A percentile compares a stretch with the other conserved stretches of the same genome.
Conservation (phyloP, 2,329 filamentous ascomycete species). For the Ceratocystis alfenasii region DNA sequence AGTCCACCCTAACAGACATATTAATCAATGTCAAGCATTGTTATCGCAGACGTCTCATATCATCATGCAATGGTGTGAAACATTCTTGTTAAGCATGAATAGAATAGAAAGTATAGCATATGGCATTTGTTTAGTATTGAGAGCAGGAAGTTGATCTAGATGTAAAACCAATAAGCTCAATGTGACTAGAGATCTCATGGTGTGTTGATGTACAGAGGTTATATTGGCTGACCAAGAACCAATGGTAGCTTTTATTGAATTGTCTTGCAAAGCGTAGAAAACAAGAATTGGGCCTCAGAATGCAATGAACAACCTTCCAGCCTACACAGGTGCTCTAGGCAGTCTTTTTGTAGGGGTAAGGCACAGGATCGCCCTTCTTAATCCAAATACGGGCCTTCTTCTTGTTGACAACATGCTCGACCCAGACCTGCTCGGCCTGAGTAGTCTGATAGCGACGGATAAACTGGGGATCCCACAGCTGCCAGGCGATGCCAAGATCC, state of each 20-base stretch:
- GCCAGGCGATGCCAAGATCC: slow-evolving; percentile 84
- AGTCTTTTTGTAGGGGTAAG: slow-evolving; percentile 44
- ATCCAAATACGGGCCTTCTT: slow-evolving; percentile 81
- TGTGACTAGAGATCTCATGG: background rate
- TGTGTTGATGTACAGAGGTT: slow-evolving; percentile 8
- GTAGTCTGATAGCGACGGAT: slow-evolving; percentile 70
- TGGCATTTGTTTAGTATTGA: background rate
- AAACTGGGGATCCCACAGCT: slow-evolving; percentile 92
- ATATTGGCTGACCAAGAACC: background rate
- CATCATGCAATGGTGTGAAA: background rate
- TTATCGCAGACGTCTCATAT: background rate
- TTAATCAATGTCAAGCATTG: background rate
- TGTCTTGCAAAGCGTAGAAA: background rate
- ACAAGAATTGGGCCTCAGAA: background rate
- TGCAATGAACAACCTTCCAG: background rate
- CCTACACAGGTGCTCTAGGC: slow-evolving; percentile 10
- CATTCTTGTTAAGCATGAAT: background rate
- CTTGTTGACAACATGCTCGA: slow-evolving; percentile 76
- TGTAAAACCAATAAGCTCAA: background rate
- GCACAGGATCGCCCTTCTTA: slow-evolving; percentile 60
- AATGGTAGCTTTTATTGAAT: background rate
- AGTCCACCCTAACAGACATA: background rate
- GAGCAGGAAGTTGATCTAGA: background rate
- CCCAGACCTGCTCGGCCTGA: slow-evolving; percentile 69
- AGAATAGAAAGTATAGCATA: background rate